Conservation (phyloP, 805 yeast species). For the Saturnispora mendoncae region DNA sequence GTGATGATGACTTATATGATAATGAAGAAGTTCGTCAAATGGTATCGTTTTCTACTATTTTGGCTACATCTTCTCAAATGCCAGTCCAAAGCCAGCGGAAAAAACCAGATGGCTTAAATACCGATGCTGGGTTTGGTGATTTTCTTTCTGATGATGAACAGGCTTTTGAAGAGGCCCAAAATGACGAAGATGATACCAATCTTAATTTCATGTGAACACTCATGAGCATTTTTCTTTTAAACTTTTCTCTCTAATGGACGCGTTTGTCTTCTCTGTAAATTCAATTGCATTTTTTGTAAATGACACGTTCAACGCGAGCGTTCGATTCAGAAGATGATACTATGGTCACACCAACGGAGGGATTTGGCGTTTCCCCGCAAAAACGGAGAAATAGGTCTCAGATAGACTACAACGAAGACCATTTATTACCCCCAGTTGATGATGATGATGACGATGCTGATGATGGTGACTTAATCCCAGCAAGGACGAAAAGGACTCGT, state of each 20-base stretch:
- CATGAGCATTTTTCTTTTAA: not conserved
- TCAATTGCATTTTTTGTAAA: conserved; percentile 1
- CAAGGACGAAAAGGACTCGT: not conserved
- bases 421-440: not conserved
- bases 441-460: conserved; percentile 1
- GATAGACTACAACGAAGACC: conserved; percentile 4
- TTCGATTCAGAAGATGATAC: not conserved
- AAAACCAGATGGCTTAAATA: not conserved
- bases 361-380: not conserved
- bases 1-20: conserved; percentile 4
- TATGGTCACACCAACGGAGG: not conserved
- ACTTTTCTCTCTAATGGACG: not conserved
- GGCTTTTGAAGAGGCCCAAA: not conserved
- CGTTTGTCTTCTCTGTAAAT: no score
- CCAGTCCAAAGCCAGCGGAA: not conserved
- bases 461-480: not conserved
- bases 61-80: conserved; percentile 13
- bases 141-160: not conserved
- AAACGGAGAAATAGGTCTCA: not conserved
- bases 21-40: conserved; percentile 7
- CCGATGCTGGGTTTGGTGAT: not conserved
- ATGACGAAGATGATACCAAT: not conserved
- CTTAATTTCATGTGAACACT: not conserved
- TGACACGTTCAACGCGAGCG: conserved; percentile 1
- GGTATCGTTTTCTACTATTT: conserved; percentile 11